phyloP scores from a whole-genome alignment of 768 basidiomycete species.

The Boletus reticuloceps region DNA sequence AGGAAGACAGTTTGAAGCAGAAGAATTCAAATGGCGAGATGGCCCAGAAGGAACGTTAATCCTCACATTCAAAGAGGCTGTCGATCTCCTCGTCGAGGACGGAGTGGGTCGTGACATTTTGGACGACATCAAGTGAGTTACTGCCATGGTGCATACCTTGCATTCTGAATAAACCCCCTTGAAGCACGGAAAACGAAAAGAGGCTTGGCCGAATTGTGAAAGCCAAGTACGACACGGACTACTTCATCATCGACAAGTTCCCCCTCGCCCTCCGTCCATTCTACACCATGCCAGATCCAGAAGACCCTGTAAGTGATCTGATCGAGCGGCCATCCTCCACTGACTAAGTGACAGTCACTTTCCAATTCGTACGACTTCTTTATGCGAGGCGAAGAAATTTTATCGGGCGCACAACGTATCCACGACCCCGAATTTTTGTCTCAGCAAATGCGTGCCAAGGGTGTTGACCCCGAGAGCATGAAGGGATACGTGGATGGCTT shows the following conservation, averaged over 20 bases:
- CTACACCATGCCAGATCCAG: constrained; percentile 98
- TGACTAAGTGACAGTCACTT: constrained; percentile 51
- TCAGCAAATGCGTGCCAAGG: constrained; percentile 82
- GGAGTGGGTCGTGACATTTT: constrained; percentile 74
- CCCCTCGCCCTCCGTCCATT: constrained; percentile 94
- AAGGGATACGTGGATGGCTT: constrained; percentile 92
- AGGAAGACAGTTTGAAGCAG: constrained; percentile 86
- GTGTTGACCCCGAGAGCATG: constrained; percentile 91
- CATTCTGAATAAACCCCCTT: constrained; percentile 2
- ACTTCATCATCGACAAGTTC: constrained; percentile 99
- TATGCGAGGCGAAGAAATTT: constrained; percentile 99
- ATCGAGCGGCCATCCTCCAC: not conserved
- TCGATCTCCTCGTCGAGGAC: constrained; percentile 82
- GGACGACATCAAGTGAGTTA: constrained; percentile 84
- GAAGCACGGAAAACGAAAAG: constrained; percentile 94
- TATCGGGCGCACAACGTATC: constrained; percentile 97
- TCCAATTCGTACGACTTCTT: constrained; percentile 99
- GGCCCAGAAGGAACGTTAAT: constrained; percentile 69
- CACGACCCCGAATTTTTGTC: constrained; percentile 83
- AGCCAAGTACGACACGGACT: constrained; percentile 95
- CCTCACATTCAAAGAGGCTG: constrained; percentile 83
- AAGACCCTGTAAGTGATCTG: constrained; percentile 65
- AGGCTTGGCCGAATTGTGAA: constrained; percentile 86
- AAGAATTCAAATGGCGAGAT: constrained; percentile 91
- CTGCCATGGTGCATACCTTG: not conserved